Percentiles rank a stretch among this genome's conserved stretches.
phyloP scores from a whole-genome alignment of 495 filamentous ascomycete species.

The Xylaria castorea region DNA sequence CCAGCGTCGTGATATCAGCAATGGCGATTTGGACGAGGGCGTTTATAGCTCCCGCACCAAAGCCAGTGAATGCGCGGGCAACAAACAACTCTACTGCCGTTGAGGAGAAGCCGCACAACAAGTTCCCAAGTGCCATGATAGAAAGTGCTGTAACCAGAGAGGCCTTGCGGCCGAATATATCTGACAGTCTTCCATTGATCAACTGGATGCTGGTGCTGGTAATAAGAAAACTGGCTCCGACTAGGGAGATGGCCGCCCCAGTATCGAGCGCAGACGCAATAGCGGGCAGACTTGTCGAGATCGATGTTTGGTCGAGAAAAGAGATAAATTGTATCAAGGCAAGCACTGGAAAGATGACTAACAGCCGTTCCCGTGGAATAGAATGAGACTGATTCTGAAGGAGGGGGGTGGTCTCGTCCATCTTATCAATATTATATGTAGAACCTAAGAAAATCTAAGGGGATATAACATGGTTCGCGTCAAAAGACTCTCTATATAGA shows the following conservation, averaged over 20 bases:
- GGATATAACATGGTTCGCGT: background rate
- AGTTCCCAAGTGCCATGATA: constrained; percentile 43
- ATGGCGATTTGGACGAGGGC: constrained; percentile 43
- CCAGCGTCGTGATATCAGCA: constrained; percentile 43
- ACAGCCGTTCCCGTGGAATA: constrained; percentile 53
- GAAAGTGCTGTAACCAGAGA: constrained; percentile 39
- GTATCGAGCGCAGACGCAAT: constrained; percentile 62
- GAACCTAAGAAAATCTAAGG: background rate
- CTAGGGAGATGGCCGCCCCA: constrained; percentile 63
- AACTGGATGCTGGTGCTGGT: constrained; percentile 64
- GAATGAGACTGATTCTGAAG: constrained; percentile 3
- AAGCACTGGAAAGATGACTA: constrained; percentile 63
- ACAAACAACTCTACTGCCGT: background rate
- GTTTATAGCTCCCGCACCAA: constrained; percentile 70
- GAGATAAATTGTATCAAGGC: constrained; percentile 62
- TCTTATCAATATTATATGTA: background rate
- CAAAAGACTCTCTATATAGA: background rate
- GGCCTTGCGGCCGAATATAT: constrained; percentile 53
- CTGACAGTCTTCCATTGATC: constrained; percentile 41
- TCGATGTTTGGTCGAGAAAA: constrained; percentile 68
- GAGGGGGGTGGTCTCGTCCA: background rate
- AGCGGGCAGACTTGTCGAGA: constrained; percentile 65
- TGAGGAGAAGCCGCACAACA: background rate
- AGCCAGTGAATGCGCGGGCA: constrained; percentile 63
- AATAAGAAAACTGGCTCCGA: constrained; percentile 69